A percentile compares a stretch with the other conserved stretches of the same genome.
phyloP scores from a whole-genome alignment of 306 rosid species.

The Amphicarpaea edgeworthii region DNA sequence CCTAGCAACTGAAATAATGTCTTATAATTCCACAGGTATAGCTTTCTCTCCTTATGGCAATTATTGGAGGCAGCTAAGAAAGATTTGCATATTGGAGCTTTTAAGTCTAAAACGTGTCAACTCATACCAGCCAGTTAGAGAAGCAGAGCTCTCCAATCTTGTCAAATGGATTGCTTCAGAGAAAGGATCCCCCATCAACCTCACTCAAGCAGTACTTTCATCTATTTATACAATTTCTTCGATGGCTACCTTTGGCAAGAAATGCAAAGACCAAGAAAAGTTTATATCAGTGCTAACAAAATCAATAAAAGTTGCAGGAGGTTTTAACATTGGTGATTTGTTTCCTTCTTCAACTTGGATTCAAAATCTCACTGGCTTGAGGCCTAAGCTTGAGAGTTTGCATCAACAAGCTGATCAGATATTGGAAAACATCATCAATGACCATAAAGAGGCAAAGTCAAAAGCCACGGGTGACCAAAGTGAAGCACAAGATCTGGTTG shows the following conservation, averaged over 20 bases:
- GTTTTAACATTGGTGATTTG: not conserved
- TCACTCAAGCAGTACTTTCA: slow-evolving; percentile 20
- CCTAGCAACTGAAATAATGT: slow-evolving; percentile 14
- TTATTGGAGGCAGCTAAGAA: slow-evolving; percentile 49
- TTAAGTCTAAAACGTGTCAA: slow-evolving; percentile 42
- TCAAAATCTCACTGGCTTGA: not conserved
- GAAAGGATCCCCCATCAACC: slow-evolving; percentile 29
- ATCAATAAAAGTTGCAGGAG: not conserved
- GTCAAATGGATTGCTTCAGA: not conserved
- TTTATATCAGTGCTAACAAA: not conserved
- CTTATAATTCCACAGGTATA: slow-evolving; percentile 35
- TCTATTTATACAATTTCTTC: not conserved
- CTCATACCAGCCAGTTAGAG: slow-evolving; percentile 43
- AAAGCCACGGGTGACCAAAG: not conserved
- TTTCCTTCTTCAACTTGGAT: not conserved
- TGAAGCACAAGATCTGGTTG: slow-evolving; percentile 1
- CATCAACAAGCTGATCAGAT: not conserved
- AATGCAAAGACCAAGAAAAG: not conserved
- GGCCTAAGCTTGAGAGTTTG: not conserved
- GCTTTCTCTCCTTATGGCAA: slow-evolving; percentile 47
- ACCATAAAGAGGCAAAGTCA: not conserved
- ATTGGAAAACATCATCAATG: slow-evolving; percentile 2
- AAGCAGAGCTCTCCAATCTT: not conserved
- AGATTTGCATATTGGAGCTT: slow-evolving; percentile 49
- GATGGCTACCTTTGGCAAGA: not conserved